Percentiles rank a stretch among this genome's conserved stretches.
phyloP scores from a whole-genome alignment of 2,329 filamentous ascomycete species.

The Penicillium thymicola region DNA sequence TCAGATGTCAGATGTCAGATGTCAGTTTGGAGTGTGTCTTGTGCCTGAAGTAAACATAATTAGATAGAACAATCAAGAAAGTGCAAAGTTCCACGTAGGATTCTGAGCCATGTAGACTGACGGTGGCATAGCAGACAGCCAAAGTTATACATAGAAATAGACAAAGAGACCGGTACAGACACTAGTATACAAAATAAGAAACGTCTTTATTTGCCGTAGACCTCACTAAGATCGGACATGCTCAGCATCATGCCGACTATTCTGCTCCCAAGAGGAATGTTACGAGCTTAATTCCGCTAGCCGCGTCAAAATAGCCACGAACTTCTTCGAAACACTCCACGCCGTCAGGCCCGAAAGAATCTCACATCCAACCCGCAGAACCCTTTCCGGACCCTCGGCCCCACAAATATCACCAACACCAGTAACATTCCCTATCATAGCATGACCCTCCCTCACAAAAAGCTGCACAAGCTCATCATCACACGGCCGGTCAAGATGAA shows the following conservation, averaged over 20 bases:
- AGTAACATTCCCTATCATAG: slow-evolving; percentile 51
- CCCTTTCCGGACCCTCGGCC: slow-evolving; percentile 36
- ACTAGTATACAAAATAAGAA: slow-evolving; percentile 1
- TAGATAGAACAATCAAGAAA: too few relatives aligned
- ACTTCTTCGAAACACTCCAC: slow-evolving; percentile 38
- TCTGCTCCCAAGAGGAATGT: slow-evolving; percentile 5
- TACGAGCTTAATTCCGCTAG: slow-evolving; percentile 27
- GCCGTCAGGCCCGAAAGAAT: slow-evolving; percentile 33
- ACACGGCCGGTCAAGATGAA: slow-evolving; percentile 54
- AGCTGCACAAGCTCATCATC: slow-evolving; percentile 59
- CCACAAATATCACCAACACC: slow-evolving; percentile 53
- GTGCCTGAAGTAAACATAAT: too few relatives aligned
- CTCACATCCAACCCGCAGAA: slow-evolving; percentile 40
- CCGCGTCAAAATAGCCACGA: slow-evolving; percentile 31
- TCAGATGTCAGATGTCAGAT: too few relatives aligned
- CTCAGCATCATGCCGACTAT: background rate
- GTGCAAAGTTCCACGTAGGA: too few relatives aligned
- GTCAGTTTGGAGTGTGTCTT: too few relatives aligned
- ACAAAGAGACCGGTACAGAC: background rate
- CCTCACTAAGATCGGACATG: background rate
- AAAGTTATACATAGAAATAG: background rate
- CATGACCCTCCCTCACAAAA: slow-evolving; percentile 51
- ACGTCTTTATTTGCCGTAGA: background rate
- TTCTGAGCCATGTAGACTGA: too few relatives aligned
- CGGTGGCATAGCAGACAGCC: too few relatives aligned